Percentiles rank a stretch among this genome's conserved stretches.
Evolutionary conservation across 83 land plant species (phyloP).

Genomic region (Thuja plicata): DNA sequence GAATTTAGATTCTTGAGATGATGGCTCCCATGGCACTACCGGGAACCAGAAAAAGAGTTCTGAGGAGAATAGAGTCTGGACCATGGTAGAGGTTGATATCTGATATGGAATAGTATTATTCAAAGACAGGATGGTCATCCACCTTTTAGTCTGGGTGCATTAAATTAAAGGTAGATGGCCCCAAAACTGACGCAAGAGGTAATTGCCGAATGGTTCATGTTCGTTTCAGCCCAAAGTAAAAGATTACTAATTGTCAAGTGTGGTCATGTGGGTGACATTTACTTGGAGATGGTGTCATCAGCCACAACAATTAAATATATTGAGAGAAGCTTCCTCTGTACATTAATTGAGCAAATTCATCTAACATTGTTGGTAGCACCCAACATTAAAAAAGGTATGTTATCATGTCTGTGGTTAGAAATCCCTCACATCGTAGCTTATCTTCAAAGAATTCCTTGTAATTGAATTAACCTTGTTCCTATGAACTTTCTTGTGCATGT

Average conservation of each 20-base stretch:
- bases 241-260: neutral
- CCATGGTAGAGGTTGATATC: slow-evolving; percentile 11
- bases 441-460: slow-evolving; percentile 6
- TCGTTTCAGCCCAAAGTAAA: slow-evolving; percentile 5
- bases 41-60: slow-evolving; percentile 12
- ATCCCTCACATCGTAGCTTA: neutral
- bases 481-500: slow-evolving; percentile 12
- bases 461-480: slow-evolving; percentile 1
- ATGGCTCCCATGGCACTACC: neutral
- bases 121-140: slow-evolving; percentile 5
- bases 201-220: neutral
- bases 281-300: slow-evolving; percentile 9
- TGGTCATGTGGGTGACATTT: slow-evolving; percentile 6
- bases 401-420: neutral
- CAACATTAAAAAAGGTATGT: slow-evolving; percentile 15
- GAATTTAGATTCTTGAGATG: slow-evolving; percentile 11
- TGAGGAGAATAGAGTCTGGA: slow-evolving; percentile 8
- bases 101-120: neutral
- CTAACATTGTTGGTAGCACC: slow-evolving; percentile 15
- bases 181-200: neutral
- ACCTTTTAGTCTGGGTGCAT: neutral
- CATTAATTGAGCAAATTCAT: slow-evolving; percentile 17
- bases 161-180: neutral
- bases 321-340: slow-evolving; percentile 14
- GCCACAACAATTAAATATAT: slow-evolving; percentile 11